These are phyloP conservation scores for Penicillium sp. DNA, from an alignment of 2,329 filamentous ascomycete species.

Conservation along the genomic window DNA sequence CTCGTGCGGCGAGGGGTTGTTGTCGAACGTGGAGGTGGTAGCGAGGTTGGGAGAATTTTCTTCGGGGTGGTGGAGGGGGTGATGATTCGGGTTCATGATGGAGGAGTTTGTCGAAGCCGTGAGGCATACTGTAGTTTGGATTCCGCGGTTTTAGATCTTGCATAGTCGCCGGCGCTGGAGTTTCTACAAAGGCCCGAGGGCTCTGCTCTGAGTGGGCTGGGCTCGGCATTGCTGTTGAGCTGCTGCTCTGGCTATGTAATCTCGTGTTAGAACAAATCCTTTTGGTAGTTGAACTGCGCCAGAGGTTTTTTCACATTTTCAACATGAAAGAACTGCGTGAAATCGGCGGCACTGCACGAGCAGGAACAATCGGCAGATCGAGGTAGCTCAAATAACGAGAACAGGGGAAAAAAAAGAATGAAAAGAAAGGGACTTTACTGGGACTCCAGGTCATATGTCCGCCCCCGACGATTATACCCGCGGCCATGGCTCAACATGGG, in stretches of 20 bases:
- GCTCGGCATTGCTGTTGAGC: conserved; percentile 26
- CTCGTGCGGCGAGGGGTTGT: conserved; percentile 45
- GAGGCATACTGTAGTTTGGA: conserved; percentile 29
- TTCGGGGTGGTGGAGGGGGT: conserved; percentile 23
- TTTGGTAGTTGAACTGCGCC: not conserved
- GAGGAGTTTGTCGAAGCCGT: conserved; percentile 37
- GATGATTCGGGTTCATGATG: conserved; percentile 27
- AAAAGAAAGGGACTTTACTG: conserved; percentile 30
- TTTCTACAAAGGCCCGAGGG: conserved; percentile 10
- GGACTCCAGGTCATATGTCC: conserved; percentile 31
- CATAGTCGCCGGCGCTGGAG: conserved; percentile 1
- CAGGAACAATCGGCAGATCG: conserved; percentile 16
- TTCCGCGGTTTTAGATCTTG: conserved; percentile 16
- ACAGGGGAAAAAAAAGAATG: not conserved
- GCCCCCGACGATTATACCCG: conserved; percentile 23
- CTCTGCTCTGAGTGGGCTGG: conserved; percentile 30
- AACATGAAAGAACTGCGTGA: not conserved
- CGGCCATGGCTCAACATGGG: conserved; percentile 17
- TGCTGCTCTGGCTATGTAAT: conserved; percentile 25
- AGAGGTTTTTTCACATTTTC: not conserved
- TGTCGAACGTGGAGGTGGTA: conserved; percentile 44
- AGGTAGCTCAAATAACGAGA: conserved; percentile 11
- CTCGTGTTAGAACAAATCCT: not conserved
- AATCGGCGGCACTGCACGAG: conserved; percentile 7
- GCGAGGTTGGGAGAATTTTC: conserved; percentile 25